Evolutionary conservation across 2,329 filamentous ascomycete species (phyloP).

Genomic region (Hymenoscyphus linearis): DNA sequence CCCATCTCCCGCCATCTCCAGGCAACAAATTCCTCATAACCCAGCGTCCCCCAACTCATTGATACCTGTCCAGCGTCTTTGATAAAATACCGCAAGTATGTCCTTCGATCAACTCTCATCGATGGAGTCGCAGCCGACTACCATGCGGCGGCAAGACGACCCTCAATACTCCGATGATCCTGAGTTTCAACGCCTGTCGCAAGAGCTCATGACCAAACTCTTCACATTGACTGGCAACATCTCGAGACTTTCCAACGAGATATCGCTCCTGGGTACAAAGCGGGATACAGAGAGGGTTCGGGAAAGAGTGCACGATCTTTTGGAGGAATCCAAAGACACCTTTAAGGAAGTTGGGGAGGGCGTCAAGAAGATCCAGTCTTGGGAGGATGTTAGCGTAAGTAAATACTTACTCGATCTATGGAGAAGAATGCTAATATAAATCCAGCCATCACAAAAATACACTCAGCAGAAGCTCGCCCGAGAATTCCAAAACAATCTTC

Average conservation of each 20-base stretch:
- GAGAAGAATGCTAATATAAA: conserved; percentile 9
- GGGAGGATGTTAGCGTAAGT: conserved; percentile 74
- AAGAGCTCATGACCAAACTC: conserved; percentile 78
- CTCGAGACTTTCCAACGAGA: conserved; percentile 75
- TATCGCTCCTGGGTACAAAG: conserved; percentile 80
- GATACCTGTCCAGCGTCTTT: neutral
- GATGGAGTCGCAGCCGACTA: conserved; percentile 74
- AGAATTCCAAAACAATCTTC: conserved; percentile 83
- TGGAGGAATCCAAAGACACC: conserved; percentile 78
- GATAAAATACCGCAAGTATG: conserved; percentile 47
- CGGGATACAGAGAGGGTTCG: conserved; percentile 87
- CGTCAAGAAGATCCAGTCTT: conserved; percentile 84
- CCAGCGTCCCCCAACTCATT: neutral
- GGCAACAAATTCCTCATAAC: conserved; percentile 20
- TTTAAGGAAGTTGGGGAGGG: conserved; percentile 93
- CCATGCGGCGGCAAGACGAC: conserved; percentile 62
- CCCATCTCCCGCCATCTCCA: conserved; percentile 18
- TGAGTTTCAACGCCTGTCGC: conserved; percentile 79
- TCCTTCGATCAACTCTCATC: conserved; percentile 85
- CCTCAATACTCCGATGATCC: conserved; percentile 84
- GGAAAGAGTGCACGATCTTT: conserved; percentile 80
- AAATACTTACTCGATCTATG: neutral
- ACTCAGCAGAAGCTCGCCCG: conserved; percentile 91
- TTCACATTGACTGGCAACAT: conserved; percentile 88
- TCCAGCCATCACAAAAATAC: conserved; percentile 87